Percentiles rank a stretch among this genome's conserved stretches.
phyloP scores from a whole-genome alignment of 805 yeast species.

The Pichia ethanolica region DNA sequence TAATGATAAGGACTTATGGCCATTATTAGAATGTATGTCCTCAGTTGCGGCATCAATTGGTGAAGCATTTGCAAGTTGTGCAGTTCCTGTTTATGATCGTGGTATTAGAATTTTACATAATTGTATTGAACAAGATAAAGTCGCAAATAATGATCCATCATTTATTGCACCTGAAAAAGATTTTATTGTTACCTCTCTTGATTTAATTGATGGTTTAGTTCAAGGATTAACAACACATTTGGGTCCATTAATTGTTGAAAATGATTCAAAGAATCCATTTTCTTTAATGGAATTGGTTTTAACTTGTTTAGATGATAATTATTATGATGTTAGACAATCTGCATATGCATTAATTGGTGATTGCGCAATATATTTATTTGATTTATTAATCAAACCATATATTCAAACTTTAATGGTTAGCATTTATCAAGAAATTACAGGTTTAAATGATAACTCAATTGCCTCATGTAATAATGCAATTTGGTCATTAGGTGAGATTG shows the following conservation, averaged over 20 bases:
- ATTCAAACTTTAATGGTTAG: slow-evolving; percentile 50
- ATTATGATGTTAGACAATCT: slow-evolving; percentile 86
- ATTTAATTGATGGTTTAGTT: slow-evolving; percentile 83
- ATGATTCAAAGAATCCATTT: slow-evolving; percentile 17
- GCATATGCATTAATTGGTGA: slow-evolving; percentile 90
- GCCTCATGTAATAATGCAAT: slow-evolving; percentile 83
- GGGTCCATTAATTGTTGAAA: slow-evolving; percentile 40
- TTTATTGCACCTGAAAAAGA: slow-evolving; percentile 81
- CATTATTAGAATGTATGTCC: slow-evolving; percentile 87
- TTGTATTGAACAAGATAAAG: slow-evolving; percentile 60
- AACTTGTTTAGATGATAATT: slow-evolving; percentile 65
- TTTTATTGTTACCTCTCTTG: slow-evolving; percentile 81
- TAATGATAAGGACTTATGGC: slow-evolving; percentile 82
- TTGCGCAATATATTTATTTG: slow-evolving; percentile 55
- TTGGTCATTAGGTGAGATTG: slow-evolving; percentile 89
- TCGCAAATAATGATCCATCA: slow-evolving; percentile 57
- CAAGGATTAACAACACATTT: slow-evolving; percentile 75
- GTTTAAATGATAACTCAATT: slow-evolving; percentile 35
- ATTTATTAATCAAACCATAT: slow-evolving; percentile 38
- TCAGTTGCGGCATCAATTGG: slow-evolving; percentile 85
- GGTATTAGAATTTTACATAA: slow-evolving; percentile 61
- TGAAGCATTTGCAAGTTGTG: slow-evolving; percentile 79
- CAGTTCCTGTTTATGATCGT: slow-evolving; percentile 76
- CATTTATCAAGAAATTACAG: slow-evolving; percentile 61
- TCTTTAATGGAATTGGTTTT: slow-evolving; percentile 54